Evolutionary conservation across 305 asterid species (phyloP), one percentile per base, ranked within the genome.

Genomic region (Fraxinus platypoda): DNA sequence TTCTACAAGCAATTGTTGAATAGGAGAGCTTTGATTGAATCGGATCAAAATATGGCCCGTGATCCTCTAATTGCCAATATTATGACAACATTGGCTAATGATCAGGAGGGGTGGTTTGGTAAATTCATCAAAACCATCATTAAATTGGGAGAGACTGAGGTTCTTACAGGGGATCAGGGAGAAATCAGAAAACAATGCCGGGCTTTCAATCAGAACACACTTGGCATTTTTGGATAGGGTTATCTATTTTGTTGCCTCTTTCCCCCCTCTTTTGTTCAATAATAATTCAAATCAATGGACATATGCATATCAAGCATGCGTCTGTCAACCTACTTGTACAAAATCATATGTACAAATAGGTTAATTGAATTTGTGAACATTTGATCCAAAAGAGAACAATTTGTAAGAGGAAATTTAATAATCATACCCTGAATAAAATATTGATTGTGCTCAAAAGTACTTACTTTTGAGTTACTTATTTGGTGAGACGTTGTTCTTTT

Each of bases 131-230:
- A 54, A 38, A 77, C 91, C 46, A 38, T 38, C 46, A 38, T 38
- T 38, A 38, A 38, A 38, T 38, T 38, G 46, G 46, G 46, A 38
- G 85, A 78, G 62, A 43, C 83, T 7, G 89, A 85, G 33, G 93
- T 90, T 80, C 93, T 91, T 23, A 86, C 91, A 0, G 95, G 94
- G 31, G 74, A 89, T 34, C 83, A 86, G 62, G 95, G 95, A 62
- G 88, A 92, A 66, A 84, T 92, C 84, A 88, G 95, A 88, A 89
- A 76, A 83, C 90, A 89, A 59, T 92, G 97, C 37, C 41, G 28
- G 21, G 33, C 25, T 80, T 52, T 78, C 81, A 2, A 71, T 57
- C 21, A 52, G 8, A 52, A 62, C 30, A 8, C 31, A 6, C 31
- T 5, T 23, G 72, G 72, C 33, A 17, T 59, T 33, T 70, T 74